phyloP scores from a whole-genome alignment of 2,329 filamentous ascomycete species.

The Anthostomella pinea region DNA sequence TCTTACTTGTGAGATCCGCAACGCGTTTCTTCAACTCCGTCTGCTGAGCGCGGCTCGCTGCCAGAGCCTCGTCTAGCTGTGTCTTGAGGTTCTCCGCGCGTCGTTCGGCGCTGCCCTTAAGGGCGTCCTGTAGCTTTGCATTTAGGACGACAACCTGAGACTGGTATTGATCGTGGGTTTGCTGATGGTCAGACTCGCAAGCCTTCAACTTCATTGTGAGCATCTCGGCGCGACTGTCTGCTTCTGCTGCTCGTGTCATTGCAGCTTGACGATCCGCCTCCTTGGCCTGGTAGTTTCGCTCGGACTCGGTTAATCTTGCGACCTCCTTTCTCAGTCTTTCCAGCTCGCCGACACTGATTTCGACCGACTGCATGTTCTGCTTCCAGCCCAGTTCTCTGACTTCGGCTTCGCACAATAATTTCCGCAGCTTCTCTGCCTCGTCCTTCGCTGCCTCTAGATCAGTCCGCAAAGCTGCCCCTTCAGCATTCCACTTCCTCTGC shows the following conservation, averaged over 20 bases:
- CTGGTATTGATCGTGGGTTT: slow-evolving; percentile 43
- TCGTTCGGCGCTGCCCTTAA: slow-evolving; percentile 28
- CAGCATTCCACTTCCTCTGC: slow-evolving; percentile 60
- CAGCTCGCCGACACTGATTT: slow-evolving; percentile 59
- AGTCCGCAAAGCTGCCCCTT: slow-evolving; percentile 54
- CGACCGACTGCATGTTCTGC: slow-evolving; percentile 62
- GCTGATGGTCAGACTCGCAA: slow-evolving; percentile 45
- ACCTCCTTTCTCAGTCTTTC: slow-evolving; percentile 59
- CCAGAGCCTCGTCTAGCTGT: slow-evolving; percentile 44
- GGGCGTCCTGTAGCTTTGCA: slow-evolving; percentile 40
- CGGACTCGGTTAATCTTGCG: slow-evolving; percentile 55
- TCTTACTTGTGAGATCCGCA: slow-evolving; percentile 48
- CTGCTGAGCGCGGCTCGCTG: slow-evolving; percentile 52
- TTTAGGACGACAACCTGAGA: slow-evolving; percentile 48
- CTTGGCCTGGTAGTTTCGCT: slow-evolving; percentile 62
- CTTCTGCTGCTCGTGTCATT: slow-evolving; percentile 55
- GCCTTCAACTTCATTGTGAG: slow-evolving; percentile 57
- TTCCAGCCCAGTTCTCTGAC: slow-evolving; percentile 62
- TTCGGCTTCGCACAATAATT: slow-evolving; percentile 66
- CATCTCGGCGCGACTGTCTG: slow-evolving; percentile 57
- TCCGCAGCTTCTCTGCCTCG: slow-evolving; percentile 63
- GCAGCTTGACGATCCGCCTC: slow-evolving; percentile 59
- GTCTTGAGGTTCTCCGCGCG: slow-evolving; percentile 33
- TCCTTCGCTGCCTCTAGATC: slow-evolving; percentile 56
- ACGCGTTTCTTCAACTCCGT: slow-evolving; percentile 53